Conservation (phyloP, 805 yeast genomes). For the Saccharomyces mikatae region DNA sequence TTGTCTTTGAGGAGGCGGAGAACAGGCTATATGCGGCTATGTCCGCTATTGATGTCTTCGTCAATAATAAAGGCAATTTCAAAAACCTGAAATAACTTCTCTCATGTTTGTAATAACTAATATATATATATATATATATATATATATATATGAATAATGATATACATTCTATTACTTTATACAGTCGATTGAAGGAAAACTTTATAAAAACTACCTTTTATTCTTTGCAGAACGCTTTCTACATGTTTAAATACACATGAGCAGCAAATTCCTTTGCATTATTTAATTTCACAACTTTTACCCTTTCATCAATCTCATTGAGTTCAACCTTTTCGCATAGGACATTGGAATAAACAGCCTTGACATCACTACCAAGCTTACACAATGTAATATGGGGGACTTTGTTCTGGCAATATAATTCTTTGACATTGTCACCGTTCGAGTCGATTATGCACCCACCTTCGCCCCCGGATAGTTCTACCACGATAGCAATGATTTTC, state of each 20-base stretch:
- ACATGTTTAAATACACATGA: constrained; percentile 16
- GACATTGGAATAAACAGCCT: constrained; percentile 47
- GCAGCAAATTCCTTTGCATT: constrained; percentile 9
- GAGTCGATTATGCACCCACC: constrained; percentile 8
- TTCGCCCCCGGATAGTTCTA: constrained; percentile 13
- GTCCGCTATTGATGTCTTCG: constrained; percentile 86
- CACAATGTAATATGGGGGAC: constrained; percentile 72
- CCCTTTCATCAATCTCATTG: constrained; percentile 2
- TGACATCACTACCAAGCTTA: constrained; percentile 36
- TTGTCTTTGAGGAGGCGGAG: constrained; percentile 94
- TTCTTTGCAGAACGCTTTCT: not conserved
- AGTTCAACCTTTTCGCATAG: constrained; percentile 22
- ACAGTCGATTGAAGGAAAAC: not conserved
- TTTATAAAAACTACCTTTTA: not conserved
- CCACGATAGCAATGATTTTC: constrained; percentile 47
- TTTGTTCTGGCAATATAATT: constrained; percentile 34
- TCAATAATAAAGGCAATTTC: constrained; percentile 69
- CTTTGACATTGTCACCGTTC: constrained; percentile 7
- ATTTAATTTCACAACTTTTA: constrained; percentile 9
- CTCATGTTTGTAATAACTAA: not conserved
- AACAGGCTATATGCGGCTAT: constrained; percentile 94
- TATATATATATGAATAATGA: not conserved
- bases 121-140: not conserved
- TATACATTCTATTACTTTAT: not conserved
- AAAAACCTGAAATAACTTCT: constrained; percentile 8